Conservation (phyloP, 257 asterid species). For the Catharanthus roseus region DNA sequence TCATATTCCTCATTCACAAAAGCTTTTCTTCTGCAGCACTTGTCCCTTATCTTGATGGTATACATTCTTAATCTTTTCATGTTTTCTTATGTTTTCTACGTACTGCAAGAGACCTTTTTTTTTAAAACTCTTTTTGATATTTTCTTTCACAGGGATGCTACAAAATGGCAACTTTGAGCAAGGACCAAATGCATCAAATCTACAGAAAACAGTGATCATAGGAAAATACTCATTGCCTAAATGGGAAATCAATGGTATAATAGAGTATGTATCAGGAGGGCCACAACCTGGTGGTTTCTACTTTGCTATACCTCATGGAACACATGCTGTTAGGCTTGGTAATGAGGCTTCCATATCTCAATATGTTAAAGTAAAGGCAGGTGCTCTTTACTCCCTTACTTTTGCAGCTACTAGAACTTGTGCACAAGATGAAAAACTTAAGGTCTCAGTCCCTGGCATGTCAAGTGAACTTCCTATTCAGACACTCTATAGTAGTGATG, state of each 20-base stretch:
- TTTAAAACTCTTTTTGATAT: neutral
- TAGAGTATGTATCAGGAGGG: constrained; percentile 68
- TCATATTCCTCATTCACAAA: constrained; percentile 25
- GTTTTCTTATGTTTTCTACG: neutral
- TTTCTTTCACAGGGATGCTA: constrained; percentile 34
- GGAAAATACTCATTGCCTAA: constrained; percentile 68
- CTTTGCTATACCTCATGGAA: constrained; percentile 60
- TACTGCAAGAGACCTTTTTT: neutral
- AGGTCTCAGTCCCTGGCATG: constrained; percentile 47
- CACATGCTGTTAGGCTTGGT: constrained; percentile 66
- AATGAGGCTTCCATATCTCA: constrained; percentile 69
- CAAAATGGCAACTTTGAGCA: constrained; percentile 65
- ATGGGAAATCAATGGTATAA: constrained; percentile 62
- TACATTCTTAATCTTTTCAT: constrained; percentile 14
- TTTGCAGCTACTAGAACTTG: constrained; percentile 77
- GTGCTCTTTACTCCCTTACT: constrained; percentile 40
- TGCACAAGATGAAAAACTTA: constrained; percentile 66
- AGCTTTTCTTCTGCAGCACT: constrained; percentile 28
- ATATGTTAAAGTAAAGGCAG: constrained; percentile 35
- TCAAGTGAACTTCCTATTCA: constrained; percentile 61
- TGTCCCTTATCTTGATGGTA: constrained; percentile 48
- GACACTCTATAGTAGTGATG: constrained; percentile 59
- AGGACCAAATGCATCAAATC: constrained; percentile 49
- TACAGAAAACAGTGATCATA: constrained; percentile 48
- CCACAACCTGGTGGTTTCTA: constrained; percentile 74